Evolutionary conservation across 441 rosid genomes (phyloP).

Genomic region (Melastoma candidum): DNA sequence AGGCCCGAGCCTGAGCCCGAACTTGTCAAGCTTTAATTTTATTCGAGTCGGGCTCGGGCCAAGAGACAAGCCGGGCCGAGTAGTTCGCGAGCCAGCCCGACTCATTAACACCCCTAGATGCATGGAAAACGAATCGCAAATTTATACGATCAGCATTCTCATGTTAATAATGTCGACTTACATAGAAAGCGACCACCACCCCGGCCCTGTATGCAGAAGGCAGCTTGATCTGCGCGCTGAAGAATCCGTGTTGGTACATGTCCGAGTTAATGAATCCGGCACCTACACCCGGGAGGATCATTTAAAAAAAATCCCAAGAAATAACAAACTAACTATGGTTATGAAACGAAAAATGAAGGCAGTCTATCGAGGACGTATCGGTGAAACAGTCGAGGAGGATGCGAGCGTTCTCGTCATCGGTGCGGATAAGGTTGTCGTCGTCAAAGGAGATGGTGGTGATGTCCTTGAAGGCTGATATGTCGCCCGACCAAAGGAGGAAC

Average conservation of each 20-base stretch:
- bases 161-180: slow-evolving; percentile 19
- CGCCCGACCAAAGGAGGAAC: no score
- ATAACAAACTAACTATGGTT: no score
- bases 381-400: slow-evolving; percentile 77
- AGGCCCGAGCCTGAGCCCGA: no score
- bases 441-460: slow-evolving; percentile 55
- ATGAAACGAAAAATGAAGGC: neutral
- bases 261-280: slow-evolving; percentile 81
- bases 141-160: neutral
- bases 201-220: slow-evolving; percentile 85
- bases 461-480: slow-evolving; percentile 10
- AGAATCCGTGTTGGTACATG: slow-evolving; percentile 77
- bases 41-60: no score
- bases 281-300: slow-evolving; percentile 28
- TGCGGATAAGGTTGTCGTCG: slow-evolving; percentile 63
- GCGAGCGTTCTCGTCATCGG: slow-evolving; percentile 52
- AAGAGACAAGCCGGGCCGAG: no score
- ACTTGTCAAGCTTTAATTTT: no score
- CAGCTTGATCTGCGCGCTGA: slow-evolving; percentile 76
- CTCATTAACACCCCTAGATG: no score
- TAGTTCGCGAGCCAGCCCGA: no score
- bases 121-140: neutral
- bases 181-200: slow-evolving; percentile 82
- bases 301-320: no score
- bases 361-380: slow-evolving; percentile 26